These are phyloP conservation scores for Lasiosphaeria hispida DNA, from an alignment of 495 filamentous ascomycete genomes.

Conservation along the genomic window DNA sequence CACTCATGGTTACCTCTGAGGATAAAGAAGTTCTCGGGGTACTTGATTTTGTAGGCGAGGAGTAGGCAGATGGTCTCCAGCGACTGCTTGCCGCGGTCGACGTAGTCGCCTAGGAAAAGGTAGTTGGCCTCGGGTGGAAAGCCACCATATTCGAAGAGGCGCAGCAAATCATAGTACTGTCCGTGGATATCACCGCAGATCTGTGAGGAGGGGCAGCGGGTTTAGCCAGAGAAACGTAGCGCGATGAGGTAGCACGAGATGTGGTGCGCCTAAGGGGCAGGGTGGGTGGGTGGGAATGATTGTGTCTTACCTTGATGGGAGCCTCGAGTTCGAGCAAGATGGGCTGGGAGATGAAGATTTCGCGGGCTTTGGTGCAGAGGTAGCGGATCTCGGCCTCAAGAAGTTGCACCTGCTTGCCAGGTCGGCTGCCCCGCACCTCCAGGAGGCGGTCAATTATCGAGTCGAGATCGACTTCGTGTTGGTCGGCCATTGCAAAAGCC, in stretches of 20 bases:
- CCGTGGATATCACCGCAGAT: constrained; percentile 99
- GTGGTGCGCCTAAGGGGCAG: background rate
- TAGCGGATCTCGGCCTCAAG: constrained; percentile 95
- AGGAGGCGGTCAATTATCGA: constrained; percentile 98
- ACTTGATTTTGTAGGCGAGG: constrained; percentile 99
- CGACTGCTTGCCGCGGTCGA: constrained; percentile 98
- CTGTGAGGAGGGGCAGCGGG: constrained; percentile 43
- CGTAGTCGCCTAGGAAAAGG: constrained; percentile 98
- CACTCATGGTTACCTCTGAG: constrained; percentile 98
- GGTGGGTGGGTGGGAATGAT: background rate
- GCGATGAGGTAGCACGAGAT: background rate
- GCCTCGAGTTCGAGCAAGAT: constrained; percentile 96
- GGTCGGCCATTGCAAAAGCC: constrained; percentile 77
- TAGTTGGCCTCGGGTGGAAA: constrained; percentile 99
- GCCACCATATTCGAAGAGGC: constrained; percentile 97
- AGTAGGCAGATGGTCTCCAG: constrained; percentile 98
- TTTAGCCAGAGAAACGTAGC: constrained; percentile 16
- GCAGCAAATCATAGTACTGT: constrained; percentile 97
- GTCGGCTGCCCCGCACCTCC: constrained; percentile 95
- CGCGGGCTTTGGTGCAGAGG: constrained; percentile 96
- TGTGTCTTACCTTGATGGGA: constrained; percentile 84
- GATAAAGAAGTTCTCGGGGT: constrained; percentile 99
- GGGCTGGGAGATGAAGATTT: constrained; percentile 99
- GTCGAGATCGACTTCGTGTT: constrained; percentile 96
- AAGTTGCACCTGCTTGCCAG: constrained; percentile 97